Evolutionary conservation across 1,139 yeast genomes (phyloP), one percentile per base, ranked within the genome.

Genomic region (Sugiyamaella neomexicana): DNA sequence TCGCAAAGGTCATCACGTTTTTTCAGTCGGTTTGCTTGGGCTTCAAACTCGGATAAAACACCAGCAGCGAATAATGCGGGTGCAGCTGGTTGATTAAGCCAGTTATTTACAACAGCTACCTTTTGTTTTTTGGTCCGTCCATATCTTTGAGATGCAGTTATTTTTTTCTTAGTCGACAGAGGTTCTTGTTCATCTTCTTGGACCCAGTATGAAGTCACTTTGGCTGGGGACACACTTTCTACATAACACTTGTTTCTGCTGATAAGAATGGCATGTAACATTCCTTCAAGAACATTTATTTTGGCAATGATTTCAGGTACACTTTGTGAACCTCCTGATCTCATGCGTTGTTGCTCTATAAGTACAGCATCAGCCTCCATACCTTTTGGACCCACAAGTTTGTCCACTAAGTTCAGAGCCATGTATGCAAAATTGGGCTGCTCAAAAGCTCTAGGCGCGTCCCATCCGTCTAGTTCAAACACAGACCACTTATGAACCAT

Each of bases 1-100:
- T 84, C 89, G 7, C 80, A 78, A 17, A 82, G 65, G 63, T 84
- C 89, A 63, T 84, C 89, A 36, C 79, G 78, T 62, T 83, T 83
- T 31, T 69, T 70, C 2, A 67, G 63, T 29, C 32, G 20, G 6
- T 43, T 10, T 13, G 36, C 17, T 10, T 46, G 50, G n/a, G 34
- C 39, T 12, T 46, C 29, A 27, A 39, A 46, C 6, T 51, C 42
- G 9, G 44, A 17, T 5, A 40, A 13, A 5, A 61, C 57, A 1
- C 47, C 54, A 8, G 52, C 27, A 16, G 50, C 42, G n/a, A 51
- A 53, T 2, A 48, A 16, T 7, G 41, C 7, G 13, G 42, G 37
- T 23, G 23, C 10, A 12, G n/a, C 31, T 9, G 53, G 42, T 10
- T n/a, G 34, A 10, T 52, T 52, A n/a, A 62, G 44, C 68, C 69